Percentiles rank a stretch among this genome's conserved stretches.
Evolutionary conservation across 805 yeast species (phyloP).

Genomic region (Wickerhamomyces rabaulensis): DNA sequence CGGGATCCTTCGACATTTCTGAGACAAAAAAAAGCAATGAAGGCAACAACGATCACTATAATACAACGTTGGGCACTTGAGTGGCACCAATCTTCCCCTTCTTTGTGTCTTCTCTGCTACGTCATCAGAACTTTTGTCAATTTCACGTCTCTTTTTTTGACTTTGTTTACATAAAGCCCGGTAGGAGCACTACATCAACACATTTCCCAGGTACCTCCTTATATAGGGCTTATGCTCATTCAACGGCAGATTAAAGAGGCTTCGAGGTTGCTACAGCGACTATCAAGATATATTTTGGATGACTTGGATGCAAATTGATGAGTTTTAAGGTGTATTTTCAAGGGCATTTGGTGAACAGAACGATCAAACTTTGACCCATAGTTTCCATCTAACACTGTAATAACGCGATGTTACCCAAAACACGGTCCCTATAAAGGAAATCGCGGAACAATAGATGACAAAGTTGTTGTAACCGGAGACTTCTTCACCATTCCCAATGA

Average conservation of each 20-base stretch:
- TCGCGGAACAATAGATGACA: constrained; percentile 19
- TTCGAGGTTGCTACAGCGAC: too few species aligned
- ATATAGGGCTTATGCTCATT: too few species aligned
- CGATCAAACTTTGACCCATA: constrained; percentile 6
- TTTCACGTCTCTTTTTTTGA: neutral
- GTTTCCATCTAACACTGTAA: constrained; percentile 9
- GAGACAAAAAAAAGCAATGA: neutral
- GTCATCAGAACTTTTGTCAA: neutral
- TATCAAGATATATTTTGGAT: too few species aligned
- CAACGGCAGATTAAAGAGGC: too few species aligned
- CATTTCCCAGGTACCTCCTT: too few species aligned
- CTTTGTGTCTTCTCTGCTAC: neutral
- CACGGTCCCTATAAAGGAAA: constrained; percentile 6
- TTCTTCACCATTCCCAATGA: constrained; percentile 34
- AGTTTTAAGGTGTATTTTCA: too few species aligned
- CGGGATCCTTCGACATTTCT: neutral
- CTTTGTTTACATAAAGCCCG: neutral
- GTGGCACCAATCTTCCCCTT: neutral
- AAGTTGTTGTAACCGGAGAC: constrained; percentile 16
- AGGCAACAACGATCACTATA: neutral
- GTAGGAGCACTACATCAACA: neutral
- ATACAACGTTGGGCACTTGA: neutral
- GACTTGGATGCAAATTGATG: too few species aligned
- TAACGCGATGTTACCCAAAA: constrained; percentile 9
- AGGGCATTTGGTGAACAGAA: too few species aligned